Conservation (phyloP, 2,329 filamentous ascomycete species). For the Colletotrichum higginsianum region DNA sequence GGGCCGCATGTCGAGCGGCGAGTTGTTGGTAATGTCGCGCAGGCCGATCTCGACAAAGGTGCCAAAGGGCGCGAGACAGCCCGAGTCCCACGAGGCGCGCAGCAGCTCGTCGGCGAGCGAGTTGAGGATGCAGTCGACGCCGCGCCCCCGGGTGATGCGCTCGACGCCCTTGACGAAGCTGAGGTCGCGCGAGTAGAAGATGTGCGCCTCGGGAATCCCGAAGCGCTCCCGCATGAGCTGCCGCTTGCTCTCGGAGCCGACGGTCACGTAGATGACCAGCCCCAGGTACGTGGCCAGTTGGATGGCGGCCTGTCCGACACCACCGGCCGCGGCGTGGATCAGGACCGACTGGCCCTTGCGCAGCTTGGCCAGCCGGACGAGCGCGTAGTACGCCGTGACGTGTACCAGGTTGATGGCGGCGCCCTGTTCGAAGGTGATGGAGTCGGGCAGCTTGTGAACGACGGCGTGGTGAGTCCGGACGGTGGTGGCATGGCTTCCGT, state of each 20-base stretch:
- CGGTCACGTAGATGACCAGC: constrained; percentile 53
- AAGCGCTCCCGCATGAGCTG: constrained; percentile 44
- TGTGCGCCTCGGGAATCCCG: constrained; percentile 48
- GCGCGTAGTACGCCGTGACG: constrained; percentile 51
- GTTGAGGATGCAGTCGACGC: constrained; percentile 54
- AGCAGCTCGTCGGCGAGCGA: constrained; percentile 55
- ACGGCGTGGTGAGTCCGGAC: constrained; percentile 16
- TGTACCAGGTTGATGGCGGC: constrained; percentile 50
- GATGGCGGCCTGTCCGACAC: constrained; percentile 48
- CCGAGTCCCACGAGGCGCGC: constrained; percentile 52
- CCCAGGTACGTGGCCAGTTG: constrained; percentile 48
- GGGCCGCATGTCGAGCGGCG: constrained; percentile 60
- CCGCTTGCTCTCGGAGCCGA: constrained; percentile 50
- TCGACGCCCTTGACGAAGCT: constrained; percentile 49
- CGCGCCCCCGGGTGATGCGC: constrained; percentile 44
- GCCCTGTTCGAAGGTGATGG: constrained; percentile 53
- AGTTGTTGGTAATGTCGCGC: constrained; percentile 53
- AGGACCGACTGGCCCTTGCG: constrained; percentile 45
- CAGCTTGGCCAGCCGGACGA: constrained; percentile 51
- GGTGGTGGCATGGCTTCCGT: not conserved
- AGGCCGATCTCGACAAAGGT: constrained; percentile 60
- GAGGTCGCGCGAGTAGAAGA: constrained; percentile 50
- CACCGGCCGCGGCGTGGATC: constrained; percentile 49
- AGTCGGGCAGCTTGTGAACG: constrained; percentile 51
- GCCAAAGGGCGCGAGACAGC: constrained; percentile 57